These are phyloP conservation scores for Ceratocystis lukuohia DNA, from an alignment of 2,329 filamentous ascomycete genomes.

Conservation along the genomic window DNA sequence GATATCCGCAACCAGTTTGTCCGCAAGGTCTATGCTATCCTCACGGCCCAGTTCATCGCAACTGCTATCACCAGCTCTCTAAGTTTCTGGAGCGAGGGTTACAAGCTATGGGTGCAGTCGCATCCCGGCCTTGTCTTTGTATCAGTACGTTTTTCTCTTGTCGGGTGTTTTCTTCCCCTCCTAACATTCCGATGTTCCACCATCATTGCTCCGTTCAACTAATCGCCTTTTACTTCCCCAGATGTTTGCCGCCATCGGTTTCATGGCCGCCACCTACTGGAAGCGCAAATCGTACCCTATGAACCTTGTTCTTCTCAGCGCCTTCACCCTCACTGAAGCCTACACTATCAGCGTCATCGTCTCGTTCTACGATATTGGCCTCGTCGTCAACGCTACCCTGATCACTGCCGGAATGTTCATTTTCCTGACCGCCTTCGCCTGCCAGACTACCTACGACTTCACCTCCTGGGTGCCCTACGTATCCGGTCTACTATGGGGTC, in stretches of 20 bases:
- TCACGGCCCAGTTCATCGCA: slow-evolving; percentile 84
- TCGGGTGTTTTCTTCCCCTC: neutral
- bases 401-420: slow-evolving; percentile 76
- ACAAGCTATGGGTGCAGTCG: slow-evolving; percentile 75
- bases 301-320: slow-evolving; percentile 82
- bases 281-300: slow-evolving; percentile 91
- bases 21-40: slow-evolving; percentile 93
- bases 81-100: slow-evolving; percentile 69
- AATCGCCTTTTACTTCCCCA: slow-evolving; percentile 34
- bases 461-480: slow-evolving; percentile 94
- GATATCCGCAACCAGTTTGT: slow-evolving; percentile 96
- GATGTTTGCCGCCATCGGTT: slow-evolving; percentile 57
- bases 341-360: slow-evolving; percentile 89
- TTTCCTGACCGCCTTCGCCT: slow-evolving; percentile 74
- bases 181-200: neutral
- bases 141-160: slow-evolving; percentile 40
- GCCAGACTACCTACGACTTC: slow-evolving; percentile 97
- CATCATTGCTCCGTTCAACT: neutral
- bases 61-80: slow-evolving; percentile 69
- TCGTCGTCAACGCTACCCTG: slow-evolving; percentile 82
- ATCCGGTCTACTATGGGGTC: slow-evolving; percentile 76
- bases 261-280: slow-evolving; percentile 84
- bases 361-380: slow-evolving; percentile 69
- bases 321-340: slow-evolving; percentile 83
- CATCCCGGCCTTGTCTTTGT: slow-evolving; percentile 76